phyloP scores from a whole-genome alignment of 2,329 filamentous ascomycete genomes.

The Clarireedia homoeocarpa region DNA sequence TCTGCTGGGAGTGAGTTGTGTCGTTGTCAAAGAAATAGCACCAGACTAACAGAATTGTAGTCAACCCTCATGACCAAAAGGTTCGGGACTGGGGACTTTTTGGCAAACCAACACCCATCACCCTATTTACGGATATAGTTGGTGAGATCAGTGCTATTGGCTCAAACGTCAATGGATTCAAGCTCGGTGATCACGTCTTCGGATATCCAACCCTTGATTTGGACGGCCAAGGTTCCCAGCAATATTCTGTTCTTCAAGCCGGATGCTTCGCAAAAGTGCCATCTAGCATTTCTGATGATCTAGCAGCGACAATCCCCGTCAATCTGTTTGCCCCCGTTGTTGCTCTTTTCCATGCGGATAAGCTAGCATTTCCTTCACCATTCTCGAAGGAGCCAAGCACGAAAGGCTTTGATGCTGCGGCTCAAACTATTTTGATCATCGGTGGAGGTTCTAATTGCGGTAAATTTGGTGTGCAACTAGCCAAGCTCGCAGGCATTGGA shows the following conservation, averaged over 20 bases:
- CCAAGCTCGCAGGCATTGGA: conserved; percentile 30
- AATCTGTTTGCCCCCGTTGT: conserved; percentile 31
- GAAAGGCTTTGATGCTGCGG: neutral
- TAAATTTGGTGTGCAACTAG: conserved; percentile 28
- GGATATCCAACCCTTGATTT: neutral
- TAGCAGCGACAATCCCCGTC: conserved; percentile 32
- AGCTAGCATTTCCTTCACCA: conserved; percentile 5
- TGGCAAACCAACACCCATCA: conserved; percentile 25
- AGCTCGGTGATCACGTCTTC: conserved; percentile 1
- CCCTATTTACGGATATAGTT: conserved; percentile 31
- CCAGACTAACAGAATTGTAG: neutral
- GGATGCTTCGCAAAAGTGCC: conserved; percentile 29
- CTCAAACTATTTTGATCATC: conserved; percentile 25
- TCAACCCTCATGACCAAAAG: conserved; percentile 2
- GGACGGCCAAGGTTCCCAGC: conserved; percentile 28
- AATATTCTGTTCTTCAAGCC: conserved; percentile 31
- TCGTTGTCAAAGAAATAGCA: neutral
- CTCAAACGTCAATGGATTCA: conserved; percentile 22
- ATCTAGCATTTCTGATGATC: conserved; percentile 28
- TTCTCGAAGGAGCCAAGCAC: neutral
- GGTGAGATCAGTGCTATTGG: conserved; percentile 29
- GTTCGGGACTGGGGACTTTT: conserved; percentile 27
- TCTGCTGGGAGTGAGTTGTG: conserved; percentile 23
- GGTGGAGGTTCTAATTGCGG: conserved; percentile 31
- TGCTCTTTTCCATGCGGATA: conserved; percentile 27